These are phyloP conservation scores for Globisporangium orthogonon DNA, from an alignment of 352 stramenopile species.

Conservation along the genomic window DNA sequence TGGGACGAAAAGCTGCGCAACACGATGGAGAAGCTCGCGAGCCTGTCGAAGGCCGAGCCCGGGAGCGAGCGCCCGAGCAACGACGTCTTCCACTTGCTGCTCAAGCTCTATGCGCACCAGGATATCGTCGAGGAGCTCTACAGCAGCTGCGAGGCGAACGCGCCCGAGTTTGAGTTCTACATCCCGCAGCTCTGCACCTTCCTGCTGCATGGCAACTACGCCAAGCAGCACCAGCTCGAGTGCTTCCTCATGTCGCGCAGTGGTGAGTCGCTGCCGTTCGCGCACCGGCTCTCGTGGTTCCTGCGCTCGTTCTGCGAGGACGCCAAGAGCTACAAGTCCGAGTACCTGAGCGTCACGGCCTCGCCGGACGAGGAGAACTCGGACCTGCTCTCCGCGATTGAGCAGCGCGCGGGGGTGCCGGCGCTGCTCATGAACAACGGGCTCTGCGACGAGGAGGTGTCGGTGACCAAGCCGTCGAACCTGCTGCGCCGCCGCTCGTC, in stretches of 20 bases:
- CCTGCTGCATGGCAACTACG: constrained; percentile 77
- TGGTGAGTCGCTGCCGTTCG: constrained; percentile 76
- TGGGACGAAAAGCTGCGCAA: constrained; percentile 72
- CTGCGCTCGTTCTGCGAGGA: constrained; percentile 80
- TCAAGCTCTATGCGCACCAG: constrained; percentile 80
- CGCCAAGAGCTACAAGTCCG: constrained; percentile 54
- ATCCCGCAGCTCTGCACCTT: constrained; percentile 88
- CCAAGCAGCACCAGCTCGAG: constrained; percentile 76
- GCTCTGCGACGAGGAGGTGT: constrained; percentile 64
- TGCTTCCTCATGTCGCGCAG: constrained; percentile 84
- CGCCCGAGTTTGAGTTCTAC: constrained; percentile 84
- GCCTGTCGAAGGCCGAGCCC: constrained; percentile 17
- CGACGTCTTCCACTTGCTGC: constrained; percentile 65
- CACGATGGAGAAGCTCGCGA: constrained; percentile 51
- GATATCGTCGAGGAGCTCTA: constrained; percentile 78
- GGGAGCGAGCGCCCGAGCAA: constrained; percentile 12
- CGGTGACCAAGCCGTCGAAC: constrained; percentile 31
- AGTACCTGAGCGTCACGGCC: constrained; percentile 67
- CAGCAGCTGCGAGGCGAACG: constrained; percentile 53
- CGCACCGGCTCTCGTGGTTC: constrained; percentile 83
- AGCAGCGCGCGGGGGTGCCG: constrained; percentile 52
- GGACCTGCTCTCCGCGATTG: constrained; percentile 59
- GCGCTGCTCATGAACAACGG: constrained; percentile 73
- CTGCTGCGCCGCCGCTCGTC: constrained; percentile 44
- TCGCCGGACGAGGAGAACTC: constrained; percentile 54